phyloP scores from a whole-genome alignment of 176 grass and related monocot species.

The Triticum timopheevii region DNA sequence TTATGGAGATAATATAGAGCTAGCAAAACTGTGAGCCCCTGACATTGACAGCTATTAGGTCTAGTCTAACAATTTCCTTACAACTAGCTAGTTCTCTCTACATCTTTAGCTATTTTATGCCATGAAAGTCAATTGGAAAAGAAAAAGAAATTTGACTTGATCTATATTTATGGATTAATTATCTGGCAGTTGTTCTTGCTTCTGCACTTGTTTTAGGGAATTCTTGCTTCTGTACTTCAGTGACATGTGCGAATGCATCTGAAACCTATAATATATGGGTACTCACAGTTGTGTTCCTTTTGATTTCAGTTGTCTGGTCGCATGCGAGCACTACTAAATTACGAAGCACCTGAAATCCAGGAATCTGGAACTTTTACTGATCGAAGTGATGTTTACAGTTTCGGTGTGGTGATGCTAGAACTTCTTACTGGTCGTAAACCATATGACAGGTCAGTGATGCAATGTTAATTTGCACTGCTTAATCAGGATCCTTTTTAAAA shows the following conservation, averaged over 20 bases:
- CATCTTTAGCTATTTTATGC: background rate
- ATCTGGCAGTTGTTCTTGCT: conserved; percentile 6
- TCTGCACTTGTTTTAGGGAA: background rate
- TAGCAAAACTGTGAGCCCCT: conserved; percentile 8
- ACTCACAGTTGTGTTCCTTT: conserved; percentile 27
- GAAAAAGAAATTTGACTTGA: background rate
- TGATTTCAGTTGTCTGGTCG: conserved; percentile 60
- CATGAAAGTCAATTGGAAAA: background rate
- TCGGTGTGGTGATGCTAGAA: conserved; percentile 89
- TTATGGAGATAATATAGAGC: background rate
- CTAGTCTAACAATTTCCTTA: conserved; percentile 14
- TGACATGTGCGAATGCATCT: background rate
- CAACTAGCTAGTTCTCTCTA: background rate
- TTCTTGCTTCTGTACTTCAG: conserved; percentile 11
- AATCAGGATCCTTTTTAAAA: conserved; percentile 11
- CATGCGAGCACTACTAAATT: conserved; percentile 54
- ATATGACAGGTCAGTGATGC: conserved; percentile 65
- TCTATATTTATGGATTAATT: background rate
- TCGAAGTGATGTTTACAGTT: conserved; percentile 85
- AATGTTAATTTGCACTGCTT: conserved; percentile 13
- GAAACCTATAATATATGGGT: conserved; percentile 18
- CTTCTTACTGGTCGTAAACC: conserved; percentile 82
- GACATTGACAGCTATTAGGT: background rate
- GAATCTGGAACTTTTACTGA: conserved; percentile 50
- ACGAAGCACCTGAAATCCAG: conserved; percentile 78